Conservation (phyloP, 1,284 basidiomycete genomes). For the Moesziomyces sp. region DNA sequence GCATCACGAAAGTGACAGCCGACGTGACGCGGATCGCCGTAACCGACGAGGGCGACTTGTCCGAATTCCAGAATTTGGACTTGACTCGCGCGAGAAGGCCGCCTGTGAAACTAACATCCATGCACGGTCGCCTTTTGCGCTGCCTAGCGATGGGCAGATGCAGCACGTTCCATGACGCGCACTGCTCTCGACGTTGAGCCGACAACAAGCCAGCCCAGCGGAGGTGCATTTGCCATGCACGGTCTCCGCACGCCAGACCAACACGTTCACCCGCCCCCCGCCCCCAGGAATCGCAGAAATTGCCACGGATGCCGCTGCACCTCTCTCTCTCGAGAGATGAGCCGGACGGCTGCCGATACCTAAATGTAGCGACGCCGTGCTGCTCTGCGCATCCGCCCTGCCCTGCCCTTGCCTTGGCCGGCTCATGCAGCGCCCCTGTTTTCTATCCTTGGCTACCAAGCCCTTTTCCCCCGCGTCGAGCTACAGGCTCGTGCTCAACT, state of each 20-base stretch:
- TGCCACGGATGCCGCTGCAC: no score
- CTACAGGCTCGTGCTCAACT: neutral
- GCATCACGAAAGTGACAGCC: constrained; percentile 10
- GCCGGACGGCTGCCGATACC: no score
- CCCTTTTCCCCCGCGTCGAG: no score
- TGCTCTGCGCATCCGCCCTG: no score
- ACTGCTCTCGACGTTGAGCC: neutral
- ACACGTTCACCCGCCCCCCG: neutral
- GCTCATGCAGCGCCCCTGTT: neutral
- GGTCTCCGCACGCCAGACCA: neutral
- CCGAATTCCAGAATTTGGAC: constrained; percentile 4
- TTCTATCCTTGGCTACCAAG: neutral
- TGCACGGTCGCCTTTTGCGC: no score
- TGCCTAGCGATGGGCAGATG: neutral
- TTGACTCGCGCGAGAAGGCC: constrained; percentile 1
- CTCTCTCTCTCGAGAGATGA: neutral
- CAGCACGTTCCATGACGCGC: neutral
- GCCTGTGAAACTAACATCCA: neutral
- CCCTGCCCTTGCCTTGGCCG: neutral
- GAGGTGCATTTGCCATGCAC: neutral
- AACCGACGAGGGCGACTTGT: neutral
- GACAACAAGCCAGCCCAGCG: no score
- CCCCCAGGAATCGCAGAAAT: neutral
- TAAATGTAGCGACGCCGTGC: neutral
- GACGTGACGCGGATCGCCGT: constrained; percentile 12